Conservation (phyloP, 495 filamentous ascomycete species). For the Xylaria telfairii region DNA sequence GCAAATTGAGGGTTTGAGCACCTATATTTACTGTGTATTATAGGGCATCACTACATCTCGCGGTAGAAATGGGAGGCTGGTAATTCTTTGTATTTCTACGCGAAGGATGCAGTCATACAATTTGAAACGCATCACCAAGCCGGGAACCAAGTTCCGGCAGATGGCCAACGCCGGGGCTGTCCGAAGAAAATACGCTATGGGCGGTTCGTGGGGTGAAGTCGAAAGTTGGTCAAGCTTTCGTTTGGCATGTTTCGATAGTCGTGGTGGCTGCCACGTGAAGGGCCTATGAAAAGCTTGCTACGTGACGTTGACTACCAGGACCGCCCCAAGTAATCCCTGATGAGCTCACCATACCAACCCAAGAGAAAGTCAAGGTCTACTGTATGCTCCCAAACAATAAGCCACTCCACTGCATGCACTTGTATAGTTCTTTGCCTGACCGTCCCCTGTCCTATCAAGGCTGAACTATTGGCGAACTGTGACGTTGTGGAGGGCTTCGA, state of each 20-base stretch:
- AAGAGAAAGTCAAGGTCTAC: not conserved
- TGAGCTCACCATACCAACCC: conserved; percentile 1
- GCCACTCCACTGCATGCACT: conserved; percentile 6
- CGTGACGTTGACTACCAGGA: conserved; percentile 17
- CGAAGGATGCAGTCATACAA: conserved; percentile 29
- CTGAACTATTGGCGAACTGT: conserved; percentile 17
- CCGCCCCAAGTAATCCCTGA: conserved; percentile 12
- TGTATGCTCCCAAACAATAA: not conserved
- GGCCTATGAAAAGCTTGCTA: conserved; percentile 4
- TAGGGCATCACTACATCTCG: conserved; percentile 5
- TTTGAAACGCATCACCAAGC: conserved; percentile 29
- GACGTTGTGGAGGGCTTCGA: conserved; percentile 25
- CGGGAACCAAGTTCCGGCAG: conserved; percentile 26
- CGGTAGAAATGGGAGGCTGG: conserved; percentile 3
- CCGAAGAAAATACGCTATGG: conserved; percentile 12
- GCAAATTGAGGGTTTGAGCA: not conserved
- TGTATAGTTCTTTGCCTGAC: not conserved
- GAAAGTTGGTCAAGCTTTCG: conserved; percentile 10
- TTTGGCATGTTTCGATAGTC: not conserved
- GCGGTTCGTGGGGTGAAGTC: conserved; percentile 6
- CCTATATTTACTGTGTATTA: conserved; percentile 26
- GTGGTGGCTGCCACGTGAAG: conserved; percentile 22
- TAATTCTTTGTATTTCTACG: conserved; percentile 17
- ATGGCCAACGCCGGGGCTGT: conserved; percentile 20
- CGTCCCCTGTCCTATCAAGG: conserved; percentile 16